Conservation (phyloP, 1,284 basidiomycete species). For the Kalmanozyma brasiliensis region DNA sequence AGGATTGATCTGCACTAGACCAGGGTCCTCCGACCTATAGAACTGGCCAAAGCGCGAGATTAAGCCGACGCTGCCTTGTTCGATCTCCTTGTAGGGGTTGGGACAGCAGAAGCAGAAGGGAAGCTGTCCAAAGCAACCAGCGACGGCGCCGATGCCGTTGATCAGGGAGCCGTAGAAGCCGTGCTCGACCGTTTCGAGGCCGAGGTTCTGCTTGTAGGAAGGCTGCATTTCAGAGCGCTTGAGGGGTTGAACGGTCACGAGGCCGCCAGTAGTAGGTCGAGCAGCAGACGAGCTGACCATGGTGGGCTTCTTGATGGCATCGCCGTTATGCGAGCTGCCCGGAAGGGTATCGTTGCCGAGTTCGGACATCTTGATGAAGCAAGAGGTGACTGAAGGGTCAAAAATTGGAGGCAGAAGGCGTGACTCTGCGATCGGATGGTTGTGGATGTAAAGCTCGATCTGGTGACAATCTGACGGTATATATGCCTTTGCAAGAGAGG, state of each 20-base stretch:
- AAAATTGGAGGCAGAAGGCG: neutral
- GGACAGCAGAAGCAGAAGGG: slow-evolving; percentile 77
- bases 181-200: slow-evolving; percentile 45
- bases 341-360: slow-evolving; percentile 20
- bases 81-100: slow-evolving; percentile 76
- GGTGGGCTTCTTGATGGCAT: slow-evolving; percentile 15
- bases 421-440: too few species aligned
- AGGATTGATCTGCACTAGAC: slow-evolving; percentile 89
- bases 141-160: slow-evolving; percentile 50
- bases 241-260: slow-evolving; percentile 77
- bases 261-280: slow-evolving; percentile 13
- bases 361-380: slow-evolving; percentile 15
- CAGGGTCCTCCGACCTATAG: slow-evolving; percentile 93
- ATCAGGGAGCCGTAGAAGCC: slow-evolving; percentile 59
- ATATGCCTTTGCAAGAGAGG: too few species aligned
- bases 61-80: slow-evolving; percentile 89
- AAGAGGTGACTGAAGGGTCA: neutral
- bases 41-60: slow-evolving; percentile 90
- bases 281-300: slow-evolving; percentile 11
- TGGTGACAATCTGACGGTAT: too few species aligned
- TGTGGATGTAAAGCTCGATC: too few species aligned
- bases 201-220: slow-evolving; percentile 58
- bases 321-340: slow-evolving; percentile 12
- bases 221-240: slow-evolving; percentile 74
- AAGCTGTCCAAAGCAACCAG: slow-evolving; percentile 75